A percentile compares a stretch with the other conserved stretches of the same genome.
Conservation (phyloP, 352 stramenopile species). For the Phytophthora agathidicida region DNA sequence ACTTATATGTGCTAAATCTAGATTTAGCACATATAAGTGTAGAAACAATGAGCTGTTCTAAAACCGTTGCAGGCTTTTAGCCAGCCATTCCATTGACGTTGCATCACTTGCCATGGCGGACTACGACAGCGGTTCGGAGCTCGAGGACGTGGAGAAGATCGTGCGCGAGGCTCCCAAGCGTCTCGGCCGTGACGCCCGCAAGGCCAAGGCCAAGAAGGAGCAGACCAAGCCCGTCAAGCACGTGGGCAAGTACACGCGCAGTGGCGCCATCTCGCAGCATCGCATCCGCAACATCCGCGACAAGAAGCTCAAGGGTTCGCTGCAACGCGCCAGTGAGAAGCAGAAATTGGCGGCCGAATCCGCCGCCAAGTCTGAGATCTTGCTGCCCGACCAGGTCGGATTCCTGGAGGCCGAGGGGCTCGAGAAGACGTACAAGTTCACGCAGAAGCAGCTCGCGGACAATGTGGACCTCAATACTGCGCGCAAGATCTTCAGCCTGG, state of each 20-base stretch:
- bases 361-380: conserved; percentile 91
- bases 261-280: conserved; percentile 56
- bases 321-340: conserved; percentile 79
- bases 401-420: conserved; percentile 95
- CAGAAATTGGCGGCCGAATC: conserved; percentile 84
- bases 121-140: conserved; percentile 60
- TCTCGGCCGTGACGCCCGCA: conserved; percentile 45
- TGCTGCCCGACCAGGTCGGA: conserved; percentile 87
- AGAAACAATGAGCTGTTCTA: too few relatives aligned
- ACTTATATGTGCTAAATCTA: too few relatives aligned
- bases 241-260: conserved; percentile 77
- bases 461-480: conserved; percentile 95
- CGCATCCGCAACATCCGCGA: conserved; percentile 82
- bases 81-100: conserved; percentile 31
- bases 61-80: conserved; percentile 6
- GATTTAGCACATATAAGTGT: too few relatives aligned
- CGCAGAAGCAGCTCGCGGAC: conserved; percentile 85
- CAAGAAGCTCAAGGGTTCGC: conserved; percentile 86
- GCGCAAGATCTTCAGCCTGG: conserved; percentile 95
- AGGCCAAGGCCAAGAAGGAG: conserved; percentile 16
- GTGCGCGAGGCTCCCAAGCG: conserved; percentile 68
- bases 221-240: conserved; percentile 50
- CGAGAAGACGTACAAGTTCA: conserved; percentile 97
- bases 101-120: conserved; percentile 26
- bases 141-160: conserved; percentile 60